Conservation (phyloP, 106 monocot genomes). For the Dendrobium chrysotoxum region DNA sequence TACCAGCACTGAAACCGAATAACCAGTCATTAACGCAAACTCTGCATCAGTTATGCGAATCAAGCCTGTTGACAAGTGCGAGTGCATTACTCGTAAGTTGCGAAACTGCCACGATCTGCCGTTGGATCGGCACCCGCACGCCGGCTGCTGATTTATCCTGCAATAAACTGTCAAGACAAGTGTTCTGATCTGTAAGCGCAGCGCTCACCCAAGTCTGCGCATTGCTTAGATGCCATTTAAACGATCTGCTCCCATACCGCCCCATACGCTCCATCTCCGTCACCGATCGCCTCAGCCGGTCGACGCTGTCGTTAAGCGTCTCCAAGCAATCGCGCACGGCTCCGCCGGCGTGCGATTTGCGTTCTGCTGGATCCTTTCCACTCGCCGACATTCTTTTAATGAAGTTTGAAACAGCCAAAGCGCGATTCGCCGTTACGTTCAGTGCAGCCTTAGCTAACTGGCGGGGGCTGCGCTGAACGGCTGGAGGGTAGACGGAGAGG, state of each 20-base stretch:
- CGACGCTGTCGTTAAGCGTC: conserved; percentile 24
- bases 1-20: no score
- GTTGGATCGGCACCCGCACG: conserved; percentile 10
- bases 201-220: conserved; percentile 52
- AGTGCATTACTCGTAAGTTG: conserved; percentile 33
- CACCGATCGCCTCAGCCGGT: conserved; percentile 23
- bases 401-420: conserved; percentile 16
- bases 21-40: no score
- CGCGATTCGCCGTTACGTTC: conserved; percentile 21
- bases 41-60: neutral
- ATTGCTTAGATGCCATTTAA: conserved; percentile 27
- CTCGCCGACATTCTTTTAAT: conserved; percentile 9
- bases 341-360: conserved; percentile 1
- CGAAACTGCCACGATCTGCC: conserved; percentile 13
- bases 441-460: conserved; percentile 37
- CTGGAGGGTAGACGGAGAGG: conserved; percentile 14
- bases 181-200: conserved; percentile 37
- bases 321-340: conserved; percentile 42
- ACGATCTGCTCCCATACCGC: conserved; percentile 9
- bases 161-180: conserved; percentile 35
- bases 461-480: conserved; percentile 29
- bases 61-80: conserved; percentile 35
- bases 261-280: conserved; percentile 34
- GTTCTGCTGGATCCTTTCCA: neutral
- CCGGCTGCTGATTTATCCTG: neutral